These are phyloP conservation scores for Talaromyces sp. DNA, from an alignment of 2,329 filamentous ascomycete species.

Conservation along the genomic window DNA sequence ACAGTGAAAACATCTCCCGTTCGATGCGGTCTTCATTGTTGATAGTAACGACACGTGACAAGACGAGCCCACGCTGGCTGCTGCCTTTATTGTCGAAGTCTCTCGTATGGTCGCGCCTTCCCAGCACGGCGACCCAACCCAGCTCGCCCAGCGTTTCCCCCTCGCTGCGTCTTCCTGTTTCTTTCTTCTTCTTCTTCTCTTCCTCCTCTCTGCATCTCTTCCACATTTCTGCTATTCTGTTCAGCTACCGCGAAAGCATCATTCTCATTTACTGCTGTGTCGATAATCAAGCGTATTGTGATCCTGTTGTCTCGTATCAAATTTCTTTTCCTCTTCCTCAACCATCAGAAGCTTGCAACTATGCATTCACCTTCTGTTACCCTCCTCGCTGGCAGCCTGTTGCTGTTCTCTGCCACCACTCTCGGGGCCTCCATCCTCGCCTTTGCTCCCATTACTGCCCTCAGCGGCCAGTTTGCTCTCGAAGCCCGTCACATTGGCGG, in stretches of 20 bases:
- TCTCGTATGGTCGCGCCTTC: background rate
- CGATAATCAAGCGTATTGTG: background rate
- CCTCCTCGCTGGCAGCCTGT: background rate
- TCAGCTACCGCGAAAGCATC: background rate
- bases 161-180: background rate
- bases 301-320: background rate
- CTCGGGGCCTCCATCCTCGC: constrained; percentile 4
- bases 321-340: background rate
- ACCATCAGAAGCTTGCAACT: background rate
- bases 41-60: background rate
- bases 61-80: background rate
- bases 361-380: background rate
- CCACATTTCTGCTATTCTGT: background rate
- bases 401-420: background rate
- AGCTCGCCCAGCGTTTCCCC: background rate
- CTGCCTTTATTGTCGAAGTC: background rate
- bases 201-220: background rate
- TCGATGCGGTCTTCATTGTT: background rate
- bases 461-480: background rate
- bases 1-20: background rate
- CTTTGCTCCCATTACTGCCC: constrained; percentile 7
- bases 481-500: background rate
- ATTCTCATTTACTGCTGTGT: background rate
- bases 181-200: background rate
- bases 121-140: background rate